phyloP scores from a whole-genome alignment of 2,329 filamentous ascomycete genomes.

The Fusarium paranaense region DNA sequence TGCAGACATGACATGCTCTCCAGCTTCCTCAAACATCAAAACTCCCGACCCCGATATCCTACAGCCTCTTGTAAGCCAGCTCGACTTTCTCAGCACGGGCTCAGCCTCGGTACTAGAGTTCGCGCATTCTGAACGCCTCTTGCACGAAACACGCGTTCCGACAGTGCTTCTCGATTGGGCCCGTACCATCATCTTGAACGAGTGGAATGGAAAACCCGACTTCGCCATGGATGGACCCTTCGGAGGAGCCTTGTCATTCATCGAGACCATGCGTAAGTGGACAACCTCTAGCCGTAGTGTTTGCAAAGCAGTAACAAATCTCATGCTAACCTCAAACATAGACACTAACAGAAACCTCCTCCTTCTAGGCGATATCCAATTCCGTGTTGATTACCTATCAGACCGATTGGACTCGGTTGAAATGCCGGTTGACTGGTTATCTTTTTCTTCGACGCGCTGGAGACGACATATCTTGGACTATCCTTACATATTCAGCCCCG shows the following conservation, averaged over 20 bases:
- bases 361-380: slow-evolving; percentile 75
- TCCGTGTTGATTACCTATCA: slow-evolving; percentile 80
- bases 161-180: slow-evolving; percentile 77
- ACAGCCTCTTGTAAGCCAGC: slow-evolving; percentile 62
- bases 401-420: slow-evolving; percentile 80
- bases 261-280: slow-evolving; percentile 77
- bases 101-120: slow-evolving; percentile 61
- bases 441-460: slow-evolving; percentile 70
- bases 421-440: slow-evolving; percentile 79
- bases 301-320: not conserved
- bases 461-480: slow-evolving; percentile 82
- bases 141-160: slow-evolving; percentile 68
- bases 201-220: slow-evolving; percentile 83
- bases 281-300: not conserved
- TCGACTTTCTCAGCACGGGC: slow-evolving; percentile 64
- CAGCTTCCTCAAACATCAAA: slow-evolving; percentile 49
- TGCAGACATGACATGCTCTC: slow-evolving; percentile 55
- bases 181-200: slow-evolving; percentile 77
- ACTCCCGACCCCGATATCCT: slow-evolving; percentile 57
- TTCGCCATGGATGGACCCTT: slow-evolving; percentile 78
- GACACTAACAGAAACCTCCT: slow-evolving; percentile 73
- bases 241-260: slow-evolving; percentile 80
- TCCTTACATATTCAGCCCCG: slow-evolving; percentile 81
- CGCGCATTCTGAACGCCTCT: slow-evolving; percentile 60
- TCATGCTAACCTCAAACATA: slow-evolving; percentile 44